phyloP scores from a whole-genome alignment of 2,329 filamentous ascomycete genomes.

The Neonectria magnoliae region DNA sequence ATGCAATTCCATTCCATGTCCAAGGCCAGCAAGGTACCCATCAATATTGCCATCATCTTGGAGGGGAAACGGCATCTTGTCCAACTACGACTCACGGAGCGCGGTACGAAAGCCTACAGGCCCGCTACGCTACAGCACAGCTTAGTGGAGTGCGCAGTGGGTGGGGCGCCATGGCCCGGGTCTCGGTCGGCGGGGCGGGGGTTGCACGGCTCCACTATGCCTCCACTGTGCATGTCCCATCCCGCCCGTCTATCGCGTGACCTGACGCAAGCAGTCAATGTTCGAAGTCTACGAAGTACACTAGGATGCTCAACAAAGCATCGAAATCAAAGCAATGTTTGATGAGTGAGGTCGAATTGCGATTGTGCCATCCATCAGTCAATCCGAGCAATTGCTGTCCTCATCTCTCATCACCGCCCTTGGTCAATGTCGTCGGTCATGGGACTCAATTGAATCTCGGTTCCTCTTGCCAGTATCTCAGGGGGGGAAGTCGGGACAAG shows the following conservation, averaged over 20 bases:
- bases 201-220: conserved; percentile 10
- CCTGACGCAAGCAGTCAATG: conserved; percentile 44
- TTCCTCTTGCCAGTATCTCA: conserved; percentile 19
- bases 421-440: conserved; percentile 18
- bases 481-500: conserved; percentile 3
- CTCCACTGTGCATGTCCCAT: conserved; percentile 34
- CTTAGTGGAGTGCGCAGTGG: not conserved
- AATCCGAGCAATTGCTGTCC: conserved; percentile 12
- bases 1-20: not conserved
- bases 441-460: conserved; percentile 31
- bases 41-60: not conserved
- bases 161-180: conserved; percentile 24
- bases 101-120: not conserved
- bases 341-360: not conserved
- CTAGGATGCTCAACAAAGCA: not conserved
- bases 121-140: not conserved
- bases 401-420: conserved; percentile 23
- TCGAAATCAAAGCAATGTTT: not conserved
- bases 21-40: not conserved
- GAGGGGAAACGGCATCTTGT: not conserved
- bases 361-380: conserved; percentile 15
- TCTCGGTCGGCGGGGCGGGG: conserved; percentile 23
- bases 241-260: conserved; percentile 45
- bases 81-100: not conserved
- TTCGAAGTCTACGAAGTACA: not conserved